Evolutionary conservation across 2,329 filamentous ascomycete genomes (phyloP), one percentile per base, ranked within the genome.

Genomic region (Stagonosporopsis rhizophila): DNA sequence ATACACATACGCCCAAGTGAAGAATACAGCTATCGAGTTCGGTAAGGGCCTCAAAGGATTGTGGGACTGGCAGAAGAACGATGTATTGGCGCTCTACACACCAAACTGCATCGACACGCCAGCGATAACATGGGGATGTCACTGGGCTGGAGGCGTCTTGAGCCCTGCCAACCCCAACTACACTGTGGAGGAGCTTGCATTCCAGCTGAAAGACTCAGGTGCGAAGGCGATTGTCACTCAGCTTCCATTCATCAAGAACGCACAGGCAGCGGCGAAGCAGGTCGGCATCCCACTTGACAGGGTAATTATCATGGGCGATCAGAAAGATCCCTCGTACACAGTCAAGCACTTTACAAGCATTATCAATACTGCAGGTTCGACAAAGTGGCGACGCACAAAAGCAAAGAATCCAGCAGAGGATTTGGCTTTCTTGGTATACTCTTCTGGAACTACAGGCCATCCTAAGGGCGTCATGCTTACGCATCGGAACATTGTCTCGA

Each of bases 141-240:
- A 89, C 62, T 97, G 91, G 90, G 89, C 91, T 0, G 93, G 92
- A 41, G 92, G 90, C 27, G 80, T 91, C 47, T 79, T 91, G 11
- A 92, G 89, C n/a, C 92, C 93, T 0, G 92, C 91, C 2, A 97
- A 97, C 71, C 92, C 93, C 19, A 87, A 87, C 4, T 96, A 96
- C 77, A 96, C 90, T 0, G 85, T 85, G 12, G 86, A 91, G 9
- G 94, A 98, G 77, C 83, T 97, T 30, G 87, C 89, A 4, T 92
- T 90, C 69, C 93, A 97, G 78, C 83, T 98, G 58, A 86, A 86
- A 67, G 90, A 96, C 75, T 89, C 89, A 0, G 84, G 85, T 0
- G 90, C 91, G 28, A 90, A 87, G 69, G 90, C 83, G 0, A 75
- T 97, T 7, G 84, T 89, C 23, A 96, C 93, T 0, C 91, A 96